phyloP scores from a whole-genome alignment of 495 filamentous ascomycete genomes.

The Podospora pseudopauciseta region DNA sequence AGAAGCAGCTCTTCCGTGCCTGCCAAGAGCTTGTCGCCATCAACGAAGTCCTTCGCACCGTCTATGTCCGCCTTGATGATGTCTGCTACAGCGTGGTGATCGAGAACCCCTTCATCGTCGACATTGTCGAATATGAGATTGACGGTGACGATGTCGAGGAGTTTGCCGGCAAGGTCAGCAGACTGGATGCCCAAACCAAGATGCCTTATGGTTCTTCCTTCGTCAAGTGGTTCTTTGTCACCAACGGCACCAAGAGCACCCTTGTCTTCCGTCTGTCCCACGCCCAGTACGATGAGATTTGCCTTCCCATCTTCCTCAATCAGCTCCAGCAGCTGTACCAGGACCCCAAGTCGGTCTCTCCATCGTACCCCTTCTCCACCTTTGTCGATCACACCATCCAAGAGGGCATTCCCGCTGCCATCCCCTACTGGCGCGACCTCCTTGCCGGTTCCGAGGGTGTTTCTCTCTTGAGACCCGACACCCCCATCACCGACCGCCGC shows the following conservation, averaged over 20 bases:
- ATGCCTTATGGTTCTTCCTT: conserved; percentile 61
- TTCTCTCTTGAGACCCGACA: conserved; percentile 39
- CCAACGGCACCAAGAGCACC: conserved; percentile 48
- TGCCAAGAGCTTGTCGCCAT: conserved; percentile 47
- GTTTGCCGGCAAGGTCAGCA: conserved; percentile 49
- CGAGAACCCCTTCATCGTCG: conserved; percentile 45
- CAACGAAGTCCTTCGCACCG: conserved; percentile 67
- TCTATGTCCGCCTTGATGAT: conserved; percentile 58
- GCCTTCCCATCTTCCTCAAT: conserved; percentile 57
- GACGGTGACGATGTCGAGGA: conserved; percentile 49
- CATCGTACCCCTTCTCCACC: conserved; percentile 57
- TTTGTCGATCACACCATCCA: conserved; percentile 50
- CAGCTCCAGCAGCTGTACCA: conserved; percentile 40
- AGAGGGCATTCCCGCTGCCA: conserved; percentile 30
- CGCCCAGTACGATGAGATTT: conserved; percentile 72
- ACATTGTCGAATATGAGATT: conserved; percentile 53
- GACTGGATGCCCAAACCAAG: conserved; percentile 47
- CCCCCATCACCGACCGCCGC: conserved; percentile 28
- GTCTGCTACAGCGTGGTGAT: conserved; percentile 61
- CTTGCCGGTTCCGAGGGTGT: conserved; percentile 48
- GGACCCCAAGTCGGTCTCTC: conserved; percentile 9
- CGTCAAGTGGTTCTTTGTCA: conserved; percentile 58
- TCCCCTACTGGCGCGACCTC: conserved; percentile 57
- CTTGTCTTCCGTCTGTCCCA: conserved; percentile 67
- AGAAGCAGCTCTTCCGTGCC: conserved; percentile 27